These are phyloP conservation scores for Pseudogymnoascus sp. DNA, from an alignment of 2,329 filamentous ascomycete genomes.

Conservation along the genomic window DNA sequence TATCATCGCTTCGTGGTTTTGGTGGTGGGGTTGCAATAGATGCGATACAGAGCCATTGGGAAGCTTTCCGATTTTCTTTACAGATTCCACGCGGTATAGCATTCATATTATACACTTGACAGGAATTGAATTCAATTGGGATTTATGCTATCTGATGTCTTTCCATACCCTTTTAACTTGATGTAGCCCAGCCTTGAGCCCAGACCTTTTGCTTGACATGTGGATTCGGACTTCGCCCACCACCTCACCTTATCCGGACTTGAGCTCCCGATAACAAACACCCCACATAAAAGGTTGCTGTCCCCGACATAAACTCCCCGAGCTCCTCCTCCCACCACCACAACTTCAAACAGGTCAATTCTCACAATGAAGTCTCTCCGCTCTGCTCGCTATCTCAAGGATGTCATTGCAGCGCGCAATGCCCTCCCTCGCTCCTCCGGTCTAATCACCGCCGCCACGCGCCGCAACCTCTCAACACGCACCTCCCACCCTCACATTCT, in stretches of 20 bases:
- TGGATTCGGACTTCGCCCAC: conserved; percentile 3
- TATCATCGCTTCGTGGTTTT: conserved; percentile 3
- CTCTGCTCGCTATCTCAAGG: not conserved
- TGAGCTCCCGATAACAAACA: conserved; percentile 6
- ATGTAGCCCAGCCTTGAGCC: not conserved
- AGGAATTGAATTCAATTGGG: not conserved
- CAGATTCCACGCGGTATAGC: not conserved
- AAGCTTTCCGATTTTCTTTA: not conserved
- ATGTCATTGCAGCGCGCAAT: conserved; percentile 1
- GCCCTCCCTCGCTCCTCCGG: not conserved
- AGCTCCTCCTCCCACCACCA: not conserved
- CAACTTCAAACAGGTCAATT: conserved; percentile 1
- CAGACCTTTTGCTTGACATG: not conserved
- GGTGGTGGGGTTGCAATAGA: not conserved
- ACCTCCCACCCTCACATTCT: conserved; percentile 7
- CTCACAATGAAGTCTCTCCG: conserved; percentile 7
- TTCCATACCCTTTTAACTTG: not conserved
- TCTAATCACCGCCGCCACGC: not conserved
- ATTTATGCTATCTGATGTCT: not conserved
- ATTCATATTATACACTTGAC: not conserved
- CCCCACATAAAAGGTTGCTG: conserved; percentile 7
- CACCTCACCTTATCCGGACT: conserved; percentile 9
- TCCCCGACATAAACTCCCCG: not conserved
- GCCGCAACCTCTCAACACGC: conserved; percentile 11
- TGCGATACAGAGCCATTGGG: not conserved